Evolutionary conservation across 139 green algal genomes (phyloP).

Genomic region (Closterium sp.): DNA sequence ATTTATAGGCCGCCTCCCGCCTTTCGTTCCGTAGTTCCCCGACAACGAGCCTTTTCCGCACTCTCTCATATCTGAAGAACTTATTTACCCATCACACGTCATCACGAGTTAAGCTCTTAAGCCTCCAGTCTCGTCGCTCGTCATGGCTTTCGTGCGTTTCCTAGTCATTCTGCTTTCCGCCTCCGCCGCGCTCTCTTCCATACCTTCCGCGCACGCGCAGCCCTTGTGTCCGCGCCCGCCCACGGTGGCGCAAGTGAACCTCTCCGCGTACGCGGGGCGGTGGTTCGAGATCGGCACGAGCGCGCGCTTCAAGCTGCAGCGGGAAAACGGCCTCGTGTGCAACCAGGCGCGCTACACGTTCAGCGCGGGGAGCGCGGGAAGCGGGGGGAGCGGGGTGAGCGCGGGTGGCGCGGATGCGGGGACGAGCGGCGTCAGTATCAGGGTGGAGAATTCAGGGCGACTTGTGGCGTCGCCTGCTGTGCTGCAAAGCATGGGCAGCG

Average conservation of each 20-base stretch:
- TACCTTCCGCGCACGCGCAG: neutral
- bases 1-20: neutral
- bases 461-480: neutral
- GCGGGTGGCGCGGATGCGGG: too few relatives aligned
- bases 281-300: constrained; percentile 17
- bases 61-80: too few relatives aligned
- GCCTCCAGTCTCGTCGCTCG: neutral
- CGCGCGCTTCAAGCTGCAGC: constrained; percentile 10
- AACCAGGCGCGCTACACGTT: constrained; percentile 7
- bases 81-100: too few relatives aligned
- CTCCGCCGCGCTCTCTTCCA: neutral
- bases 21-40: neutral
- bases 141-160: neutral
- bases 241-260: neutral
- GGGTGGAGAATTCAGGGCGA: neutral
- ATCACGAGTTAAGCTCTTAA: too few relatives aligned
- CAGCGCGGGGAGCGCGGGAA: neutral
- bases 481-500: neutral
- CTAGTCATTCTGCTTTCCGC: neutral
- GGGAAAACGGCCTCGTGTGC: constrained; percentile 2
- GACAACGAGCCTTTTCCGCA: neutral
- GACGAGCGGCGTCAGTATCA: neutral
- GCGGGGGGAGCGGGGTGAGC: too few relatives aligned
- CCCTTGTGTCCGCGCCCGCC: neutral
- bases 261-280: constrained; percentile 3